These are phyloP conservation scores for Mortierella sp. DNA, from an alignment of 371 early-diverging fungal species.

Conservation along the genomic window DNA sequence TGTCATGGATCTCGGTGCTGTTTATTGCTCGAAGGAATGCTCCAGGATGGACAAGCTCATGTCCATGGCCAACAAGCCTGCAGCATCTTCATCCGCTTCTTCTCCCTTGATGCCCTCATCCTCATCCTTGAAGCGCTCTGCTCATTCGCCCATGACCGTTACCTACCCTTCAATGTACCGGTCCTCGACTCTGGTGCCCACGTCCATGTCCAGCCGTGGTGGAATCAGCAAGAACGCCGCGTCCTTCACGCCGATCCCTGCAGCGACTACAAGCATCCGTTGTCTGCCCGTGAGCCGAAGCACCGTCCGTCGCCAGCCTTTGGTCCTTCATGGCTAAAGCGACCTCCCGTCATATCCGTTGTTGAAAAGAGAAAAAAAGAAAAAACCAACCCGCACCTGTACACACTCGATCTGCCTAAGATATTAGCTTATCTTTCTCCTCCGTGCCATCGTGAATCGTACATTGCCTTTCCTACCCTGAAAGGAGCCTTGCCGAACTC, in stretches of 20 bases:
- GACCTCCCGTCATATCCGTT: not conserved
- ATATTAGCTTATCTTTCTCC: constrained; percentile 9
- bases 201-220: constrained; percentile 51
- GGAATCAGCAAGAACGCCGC: constrained; percentile 44
- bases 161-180: constrained; percentile 49
- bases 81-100: constrained; percentile 11
- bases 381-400: constrained; percentile 9
- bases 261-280: constrained; percentile 50
- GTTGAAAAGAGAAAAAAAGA: constrained; percentile 18
- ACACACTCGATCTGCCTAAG: constrained; percentile 51
- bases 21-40: constrained; percentile 53
- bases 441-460: constrained; percentile 47
- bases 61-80: constrained; percentile 27
- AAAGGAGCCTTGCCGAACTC: constrained; percentile 55
- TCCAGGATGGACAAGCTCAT: constrained; percentile 52
- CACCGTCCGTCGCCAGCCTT: constrained; percentile 42
- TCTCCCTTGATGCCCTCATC: constrained; percentile 9
- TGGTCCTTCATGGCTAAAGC: constrained; percentile 34
- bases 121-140: constrained; percentile 36
- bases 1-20: constrained; percentile 53
- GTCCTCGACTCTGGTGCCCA: constrained; percentile 46
- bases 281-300: constrained; percentile 40
- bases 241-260: constrained; percentile 34
- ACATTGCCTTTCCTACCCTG: constrained; percentile 25
- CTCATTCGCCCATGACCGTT: constrained; percentile 43